A percentile compares a stretch with the other conserved stretches of the same genome.
phyloP scores from a whole-genome alignment of 176 grass and related monocot species.

The Oropetium thomaeum region DNA sequence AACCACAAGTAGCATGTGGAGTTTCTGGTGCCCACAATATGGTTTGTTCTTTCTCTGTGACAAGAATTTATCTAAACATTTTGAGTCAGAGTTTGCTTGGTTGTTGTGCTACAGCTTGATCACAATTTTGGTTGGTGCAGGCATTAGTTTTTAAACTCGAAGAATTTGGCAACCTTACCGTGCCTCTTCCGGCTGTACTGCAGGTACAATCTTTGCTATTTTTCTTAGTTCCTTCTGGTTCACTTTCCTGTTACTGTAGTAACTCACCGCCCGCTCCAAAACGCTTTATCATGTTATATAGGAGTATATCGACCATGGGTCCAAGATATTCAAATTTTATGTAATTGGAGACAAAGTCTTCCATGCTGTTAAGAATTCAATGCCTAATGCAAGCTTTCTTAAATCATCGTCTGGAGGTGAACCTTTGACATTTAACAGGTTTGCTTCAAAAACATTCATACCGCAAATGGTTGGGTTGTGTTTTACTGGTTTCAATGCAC shows the following conservation, averaged over 20 bases:
- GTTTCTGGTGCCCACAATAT: slow-evolving; percentile 95
- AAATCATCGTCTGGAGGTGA: slow-evolving; percentile 45
- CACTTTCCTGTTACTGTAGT: neutral
- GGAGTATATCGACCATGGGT: slow-evolving; percentile 96
- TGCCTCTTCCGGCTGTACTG: slow-evolving; percentile 90
- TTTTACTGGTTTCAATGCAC: neutral
- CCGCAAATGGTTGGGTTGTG: neutral
- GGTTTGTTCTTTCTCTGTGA: slow-evolving; percentile 21
- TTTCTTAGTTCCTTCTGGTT: neutral
- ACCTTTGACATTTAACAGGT: slow-evolving; percentile 89
- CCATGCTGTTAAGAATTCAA: slow-evolving; percentile 75
- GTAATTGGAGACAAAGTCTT: slow-evolving; percentile 80
- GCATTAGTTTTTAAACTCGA: slow-evolving; percentile 85
- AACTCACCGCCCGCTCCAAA: neutral
- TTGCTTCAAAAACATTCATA: neutral
- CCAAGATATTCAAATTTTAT: slow-evolving; percentile 90
- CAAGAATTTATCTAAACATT: neutral
- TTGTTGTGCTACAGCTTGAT: slow-evolving; percentile 21
- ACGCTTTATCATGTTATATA: slow-evolving; percentile 26
- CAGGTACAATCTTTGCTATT: slow-evolving; percentile 55
- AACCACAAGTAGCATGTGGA: slow-evolving; percentile 96
- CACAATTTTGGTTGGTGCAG: slow-evolving; percentile 39
- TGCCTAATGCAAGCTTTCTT: slow-evolving; percentile 86
- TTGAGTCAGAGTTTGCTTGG: neutral
- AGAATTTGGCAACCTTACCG: slow-evolving; percentile 67